Percentiles rank a stretch among this genome's conserved stretches.
phyloP scores from a whole-genome alignment of 2,329 filamentous ascomycete species.

The Aspergillus spinulosporus region DNA sequence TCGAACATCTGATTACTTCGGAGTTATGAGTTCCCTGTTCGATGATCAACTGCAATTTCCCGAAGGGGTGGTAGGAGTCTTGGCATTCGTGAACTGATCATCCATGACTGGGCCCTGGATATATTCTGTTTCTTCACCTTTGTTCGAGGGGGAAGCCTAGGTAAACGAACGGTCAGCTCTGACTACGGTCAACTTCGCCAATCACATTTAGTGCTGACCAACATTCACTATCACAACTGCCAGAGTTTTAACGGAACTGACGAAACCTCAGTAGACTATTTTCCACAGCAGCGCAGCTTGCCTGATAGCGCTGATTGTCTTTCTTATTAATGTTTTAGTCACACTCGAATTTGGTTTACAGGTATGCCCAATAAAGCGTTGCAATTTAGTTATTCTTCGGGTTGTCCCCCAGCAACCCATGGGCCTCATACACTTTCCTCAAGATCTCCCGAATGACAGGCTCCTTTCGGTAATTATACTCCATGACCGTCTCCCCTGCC shows the following conservation, averaged over 20 bases:
- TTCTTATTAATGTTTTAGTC: not conserved
- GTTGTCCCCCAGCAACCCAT: not conserved
- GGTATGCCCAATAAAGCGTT: not conserved
- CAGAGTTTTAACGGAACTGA: too few species aligned
- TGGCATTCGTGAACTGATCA: not conserved
- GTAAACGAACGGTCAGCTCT: not conserved
- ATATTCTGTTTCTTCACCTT: not conserved
- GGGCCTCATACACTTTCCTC: slow-evolving; percentile 29
- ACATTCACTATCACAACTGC: too few species aligned
- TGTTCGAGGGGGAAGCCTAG: not conserved
- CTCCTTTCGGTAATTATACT: slow-evolving; percentile 49
- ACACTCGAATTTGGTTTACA: not conserved
- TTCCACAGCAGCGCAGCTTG: not conserved
- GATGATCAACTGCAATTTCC: not conserved
- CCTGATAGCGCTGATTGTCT: not conserved
- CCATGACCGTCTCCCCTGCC: slow-evolving; percentile 35
- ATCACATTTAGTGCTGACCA: too few species aligned
- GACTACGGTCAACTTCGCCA: too few species aligned
- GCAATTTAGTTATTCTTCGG: not conserved
- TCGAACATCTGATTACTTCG: not conserved
- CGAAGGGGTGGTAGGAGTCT: not conserved
- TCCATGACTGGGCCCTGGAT: not conserved
- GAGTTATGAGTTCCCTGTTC: not conserved
- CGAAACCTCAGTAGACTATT: not conserved
- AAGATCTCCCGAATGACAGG: slow-evolving; percentile 43